Percentiles rank a stretch among this genome's conserved stretches.
These are phyloP conservation scores for Apiospora rasikravindrae DNA, from an alignment of 2,329 filamentous ascomycete genomes.

Conservation along the genomic window DNA sequence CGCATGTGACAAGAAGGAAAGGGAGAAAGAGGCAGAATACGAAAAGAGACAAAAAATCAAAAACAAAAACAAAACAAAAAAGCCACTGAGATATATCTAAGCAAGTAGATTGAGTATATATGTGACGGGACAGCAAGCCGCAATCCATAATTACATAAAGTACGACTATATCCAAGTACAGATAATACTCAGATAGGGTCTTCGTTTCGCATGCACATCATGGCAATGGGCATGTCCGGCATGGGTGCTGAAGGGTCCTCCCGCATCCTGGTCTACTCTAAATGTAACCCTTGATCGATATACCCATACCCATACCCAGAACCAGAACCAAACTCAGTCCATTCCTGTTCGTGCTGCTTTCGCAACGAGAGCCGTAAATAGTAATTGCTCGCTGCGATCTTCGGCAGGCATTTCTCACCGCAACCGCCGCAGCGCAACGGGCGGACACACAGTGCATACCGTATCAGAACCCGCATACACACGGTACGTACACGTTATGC, in stretches of 20 bases:
- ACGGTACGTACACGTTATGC: neutral
- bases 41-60: too few species aligned
- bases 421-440: neutral
- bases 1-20: neutral
- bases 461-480: neutral
- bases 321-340: neutral
- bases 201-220: neutral
- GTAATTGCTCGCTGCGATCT: neutral
- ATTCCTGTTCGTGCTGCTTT: neutral
- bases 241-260: neutral
- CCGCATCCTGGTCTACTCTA: neutral
- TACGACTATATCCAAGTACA: neutral
- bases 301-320: neutral
- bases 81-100: neutral
- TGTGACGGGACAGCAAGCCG: neutral
- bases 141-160: too few species aligned
- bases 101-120: neutral
- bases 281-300: constrained; percentile 10
- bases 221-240: neutral
- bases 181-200: neutral
- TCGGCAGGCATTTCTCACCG: neutral
- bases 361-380: neutral
- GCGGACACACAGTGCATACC: neutral
- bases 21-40: too few species aligned
- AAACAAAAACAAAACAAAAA: neutral